Evolutionary conservation across 169 alveolate species (phyloP), one percentile per base, ranked within the genome.

Genomic region (Plasmodium falciparum): DNA sequence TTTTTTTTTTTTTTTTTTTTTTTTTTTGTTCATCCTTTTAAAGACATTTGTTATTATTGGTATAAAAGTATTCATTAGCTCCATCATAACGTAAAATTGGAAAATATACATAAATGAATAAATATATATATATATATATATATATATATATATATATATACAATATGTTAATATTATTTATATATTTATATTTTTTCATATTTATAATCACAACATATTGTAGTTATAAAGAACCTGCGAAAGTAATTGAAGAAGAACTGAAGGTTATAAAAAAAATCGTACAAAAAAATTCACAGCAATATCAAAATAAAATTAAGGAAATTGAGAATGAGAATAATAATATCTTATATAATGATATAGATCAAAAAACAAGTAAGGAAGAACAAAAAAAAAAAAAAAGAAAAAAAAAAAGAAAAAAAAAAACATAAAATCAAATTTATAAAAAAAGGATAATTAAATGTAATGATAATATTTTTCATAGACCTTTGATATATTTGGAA

Each of bases 181-280:
- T 24, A 24, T 26, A 5, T 45, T 2, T n/a, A 29, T 26, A 13
- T 75, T 29, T 63, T 63, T 63, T 12, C 20, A 24, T 63, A 45
- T 76, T 22, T 47, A n/a, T 33, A 33, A 33, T 33, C 0, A 33
- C 45, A 33, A 33, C 8, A 33, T 9, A 13, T 52, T 52, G n/a
- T 52, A 52, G 61, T 52, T 85, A 85, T 43, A 70, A 45, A 39
- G 92, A 85, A 43, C 92, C 92, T 24, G 86, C 62, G 6, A 69
- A 72, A 85, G 49, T 47, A 26, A 85, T 85, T 9, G 92, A 85
- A 54, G 92, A 85, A 43, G 88, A 85, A 50, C 39, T 85, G 22
- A 85, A 22, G 59, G 22, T 45, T 45, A 85, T 85, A 58, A 85
- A 85, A 71, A 61, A 61, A 58, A 56, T 85, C 7, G 69, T 85